These are phyloP conservation scores for Candida caryicola DNA, from an alignment of 805 yeast genomes.

Conservation along the genomic window DNA sequence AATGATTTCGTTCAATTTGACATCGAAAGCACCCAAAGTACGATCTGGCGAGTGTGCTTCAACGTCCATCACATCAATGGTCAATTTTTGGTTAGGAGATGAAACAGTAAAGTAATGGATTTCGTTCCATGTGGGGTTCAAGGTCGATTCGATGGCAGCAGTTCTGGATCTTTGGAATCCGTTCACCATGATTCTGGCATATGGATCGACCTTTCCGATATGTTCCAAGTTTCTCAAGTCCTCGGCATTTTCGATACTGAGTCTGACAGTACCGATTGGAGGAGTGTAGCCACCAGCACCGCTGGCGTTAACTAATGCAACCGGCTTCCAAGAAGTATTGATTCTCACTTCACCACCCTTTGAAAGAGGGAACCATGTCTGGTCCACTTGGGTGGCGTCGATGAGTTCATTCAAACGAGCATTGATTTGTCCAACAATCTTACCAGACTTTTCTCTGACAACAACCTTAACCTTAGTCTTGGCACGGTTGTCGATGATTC, in stretches of 20 bases:
- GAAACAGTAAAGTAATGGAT: constrained; percentile 78
- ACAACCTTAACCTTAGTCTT: constrained; percentile 65
- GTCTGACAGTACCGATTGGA: constrained; percentile 89
- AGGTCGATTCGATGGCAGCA: constrained; percentile 57
- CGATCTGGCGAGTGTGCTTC: constrained; percentile 79
- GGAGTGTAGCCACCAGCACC: constrained; percentile 84
- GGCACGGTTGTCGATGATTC: constrained; percentile 69
- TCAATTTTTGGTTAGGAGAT: constrained; percentile 75
- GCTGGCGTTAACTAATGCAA: constrained; percentile 60
- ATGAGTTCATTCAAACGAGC: constrained; percentile 62
- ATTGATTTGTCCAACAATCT: constrained; percentile 57
- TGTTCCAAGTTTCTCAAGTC: constrained; percentile 81
- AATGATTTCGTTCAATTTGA: constrained; percentile 66
- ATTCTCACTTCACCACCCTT: constrained; percentile 75
- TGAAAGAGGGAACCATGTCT: constrained; percentile 70
- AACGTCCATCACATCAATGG: constrained; percentile 90
- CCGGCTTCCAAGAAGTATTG: constrained; percentile 82
- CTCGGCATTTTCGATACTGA: constrained; percentile 65
- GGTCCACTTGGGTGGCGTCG: constrained; percentile 75
- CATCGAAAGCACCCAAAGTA: constrained; percentile 77
- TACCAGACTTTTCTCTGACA: constrained; percentile 57
- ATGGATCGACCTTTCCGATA: constrained; percentile 91
- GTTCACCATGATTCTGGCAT: constrained; percentile 74
- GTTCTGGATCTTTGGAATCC: constrained; percentile 79
- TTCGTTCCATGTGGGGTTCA: constrained; percentile 84